Evolutionary conservation across 179 eudicot genomes (phyloP).

Genomic region (Vitellaria paradoxa): DNA sequence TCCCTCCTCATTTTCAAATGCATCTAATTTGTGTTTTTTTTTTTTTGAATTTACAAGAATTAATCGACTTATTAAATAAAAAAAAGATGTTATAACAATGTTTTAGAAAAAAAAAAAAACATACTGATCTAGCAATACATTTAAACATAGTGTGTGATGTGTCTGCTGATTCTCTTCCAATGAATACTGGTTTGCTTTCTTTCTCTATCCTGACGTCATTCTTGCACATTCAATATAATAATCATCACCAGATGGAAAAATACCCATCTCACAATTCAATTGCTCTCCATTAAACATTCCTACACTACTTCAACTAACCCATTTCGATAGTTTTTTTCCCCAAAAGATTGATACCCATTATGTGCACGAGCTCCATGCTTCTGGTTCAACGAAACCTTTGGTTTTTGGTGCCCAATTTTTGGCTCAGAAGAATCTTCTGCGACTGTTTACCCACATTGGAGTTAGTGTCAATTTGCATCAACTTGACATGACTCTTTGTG

Average conservation of each 20-base stretch:
- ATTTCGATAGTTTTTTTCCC: slow-evolving; percentile 12
- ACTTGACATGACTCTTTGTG: slow-evolving; percentile 65
- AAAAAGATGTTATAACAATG: too few relatives aligned
- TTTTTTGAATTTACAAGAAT: too few relatives aligned
- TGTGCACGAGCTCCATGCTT: slow-evolving; percentile 20
- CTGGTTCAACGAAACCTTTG: slow-evolving; percentile 28
- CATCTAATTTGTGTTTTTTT: too few relatives aligned
- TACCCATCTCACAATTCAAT: too few relatives aligned
- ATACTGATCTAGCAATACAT: too few relatives aligned
- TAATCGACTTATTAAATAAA: too few relatives aligned
- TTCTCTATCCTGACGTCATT: slow-evolving; percentile 44
- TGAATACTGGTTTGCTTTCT: slow-evolving; percentile 7
- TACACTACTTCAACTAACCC: slow-evolving; percentile 9
- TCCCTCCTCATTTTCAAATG: too few relatives aligned
- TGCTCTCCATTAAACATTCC: not conserved
- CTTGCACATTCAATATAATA: slow-evolving; percentile 16
- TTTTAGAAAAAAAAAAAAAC: too few relatives aligned
- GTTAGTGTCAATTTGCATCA: slow-evolving; percentile 61
- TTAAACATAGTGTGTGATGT: slow-evolving; percentile 58
- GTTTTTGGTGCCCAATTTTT: slow-evolving; percentile 15
- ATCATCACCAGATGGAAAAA: too few relatives aligned
- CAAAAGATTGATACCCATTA: not conserved
- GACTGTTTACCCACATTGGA: slow-evolving; percentile 54
- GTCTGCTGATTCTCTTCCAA: slow-evolving; percentile 34
- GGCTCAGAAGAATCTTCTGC: slow-evolving; percentile 23